Conservation (phyloP, 441 rosid genomes). For the Populus hybrid region DNA sequence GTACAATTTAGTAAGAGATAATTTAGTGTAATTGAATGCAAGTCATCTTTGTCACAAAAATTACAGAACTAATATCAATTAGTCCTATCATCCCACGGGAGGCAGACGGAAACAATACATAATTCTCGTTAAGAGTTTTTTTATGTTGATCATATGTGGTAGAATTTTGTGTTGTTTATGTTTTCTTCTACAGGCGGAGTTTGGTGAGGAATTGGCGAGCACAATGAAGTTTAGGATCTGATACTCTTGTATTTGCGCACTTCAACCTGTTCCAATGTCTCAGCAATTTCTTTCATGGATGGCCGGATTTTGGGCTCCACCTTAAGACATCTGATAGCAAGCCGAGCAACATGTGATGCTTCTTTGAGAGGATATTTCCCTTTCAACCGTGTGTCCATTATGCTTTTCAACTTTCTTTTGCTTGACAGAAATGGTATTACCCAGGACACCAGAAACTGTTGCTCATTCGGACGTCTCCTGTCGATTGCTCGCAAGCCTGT, state of each 20-base stretch:
- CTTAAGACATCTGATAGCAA: constrained; percentile 57
- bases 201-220: neutral
- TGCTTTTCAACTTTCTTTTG: constrained; percentile 52
- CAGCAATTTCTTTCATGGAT: constrained; percentile 70
- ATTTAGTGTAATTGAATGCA: too few relatives aligned
- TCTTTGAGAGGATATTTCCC: constrained; percentile 65
- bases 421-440: constrained; percentile 53
- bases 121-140: neutral
- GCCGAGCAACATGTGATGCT: constrained; percentile 55
- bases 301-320: constrained; percentile 66
- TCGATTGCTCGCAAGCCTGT: constrained; percentile 72
- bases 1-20: too few relatives aligned
- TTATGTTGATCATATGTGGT: neutral
- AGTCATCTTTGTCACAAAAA: too few relatives aligned
- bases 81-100: too few relatives aligned
- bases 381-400: constrained; percentile 63
- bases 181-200: neutral
- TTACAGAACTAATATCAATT: too few relatives aligned
- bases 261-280: constrained; percentile 45
- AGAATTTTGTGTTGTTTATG: neutral
- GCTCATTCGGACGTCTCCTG: constrained; percentile 48
- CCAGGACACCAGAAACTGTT: constrained; percentile 64
- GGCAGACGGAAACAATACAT: neutral
- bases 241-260: neutral
- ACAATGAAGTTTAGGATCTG: neutral